These are phyloP conservation scores for Acacia pycnantha DNA, from an alignment of 331 rosid species.

Conservation along the genomic window DNA sequence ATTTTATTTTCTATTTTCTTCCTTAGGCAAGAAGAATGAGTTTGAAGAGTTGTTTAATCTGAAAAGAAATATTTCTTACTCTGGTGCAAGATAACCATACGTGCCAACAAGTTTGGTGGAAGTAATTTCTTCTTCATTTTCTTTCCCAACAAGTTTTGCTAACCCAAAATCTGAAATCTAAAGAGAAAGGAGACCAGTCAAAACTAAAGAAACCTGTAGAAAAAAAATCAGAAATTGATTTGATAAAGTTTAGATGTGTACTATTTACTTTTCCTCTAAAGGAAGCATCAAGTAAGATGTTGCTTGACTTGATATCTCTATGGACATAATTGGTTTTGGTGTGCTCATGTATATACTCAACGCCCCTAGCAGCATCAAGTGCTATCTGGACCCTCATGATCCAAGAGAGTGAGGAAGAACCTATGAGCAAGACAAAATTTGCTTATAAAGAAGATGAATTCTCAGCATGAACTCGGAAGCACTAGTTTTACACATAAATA, in stretches of 20 bases:
- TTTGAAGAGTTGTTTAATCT: conserved; percentile 9
- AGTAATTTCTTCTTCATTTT: conserved; percentile 73
- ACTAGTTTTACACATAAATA: background rate
- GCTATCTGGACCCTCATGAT: conserved; percentile 92
- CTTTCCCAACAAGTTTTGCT: conserved; percentile 88
- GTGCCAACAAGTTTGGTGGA: conserved; percentile 96
- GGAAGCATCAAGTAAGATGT: conserved; percentile 84
- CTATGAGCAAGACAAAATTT: conserved; percentile 42
- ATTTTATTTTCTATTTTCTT: background rate
- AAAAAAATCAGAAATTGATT: conserved; percentile 7
- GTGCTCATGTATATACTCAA: conserved; percentile 99
- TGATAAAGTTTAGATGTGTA: background rate
- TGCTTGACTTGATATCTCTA: conserved; percentile 97
- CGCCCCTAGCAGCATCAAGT: conserved; percentile 94
- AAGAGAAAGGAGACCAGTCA: conserved; percentile 22
- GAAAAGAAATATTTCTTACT: conserved; percentile 53
- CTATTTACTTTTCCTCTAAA: conserved; percentile 79
- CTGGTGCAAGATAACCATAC: conserved; percentile 97
- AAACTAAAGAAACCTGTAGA: background rate
- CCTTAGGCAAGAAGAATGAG: conserved; percentile 8
- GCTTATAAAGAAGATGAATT: background rate
- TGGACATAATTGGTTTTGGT: conserved; percentile 94
- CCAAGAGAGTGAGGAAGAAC: conserved; percentile 95
- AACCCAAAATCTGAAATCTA: conserved; percentile 98
- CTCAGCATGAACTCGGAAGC: conserved; percentile 10